Percentiles rank a stretch among this genome's conserved stretches.
Evolutionary conservation across 2,329 filamentous ascomycete genomes (phyloP).

Genomic region (Sarocladium kiliense): DNA sequence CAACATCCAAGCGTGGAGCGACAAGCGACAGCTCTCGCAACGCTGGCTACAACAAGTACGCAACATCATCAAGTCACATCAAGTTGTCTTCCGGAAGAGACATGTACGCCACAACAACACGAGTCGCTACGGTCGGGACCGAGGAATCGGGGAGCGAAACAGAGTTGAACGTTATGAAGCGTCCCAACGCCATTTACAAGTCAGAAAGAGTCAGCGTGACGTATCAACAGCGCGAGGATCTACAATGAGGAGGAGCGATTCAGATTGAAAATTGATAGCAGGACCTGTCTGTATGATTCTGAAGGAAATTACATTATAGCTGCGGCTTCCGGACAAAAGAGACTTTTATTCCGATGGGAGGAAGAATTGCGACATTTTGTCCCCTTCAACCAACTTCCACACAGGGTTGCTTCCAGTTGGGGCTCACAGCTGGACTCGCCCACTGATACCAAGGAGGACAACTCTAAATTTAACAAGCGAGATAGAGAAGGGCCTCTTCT

Average conservation of each 20-base stretch:
- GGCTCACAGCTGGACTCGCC: no score
- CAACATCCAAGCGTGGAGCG: slow-evolving; percentile 7
- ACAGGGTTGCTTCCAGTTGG: no score
- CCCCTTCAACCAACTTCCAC: no score
- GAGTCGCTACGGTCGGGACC: slow-evolving; percentile 8
- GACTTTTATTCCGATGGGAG: no score
- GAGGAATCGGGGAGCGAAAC: slow-evolving; percentile 16
- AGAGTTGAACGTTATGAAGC: slow-evolving; percentile 14
- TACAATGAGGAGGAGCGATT: no score
- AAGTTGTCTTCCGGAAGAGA: slow-evolving; percentile 17
- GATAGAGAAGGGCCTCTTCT: neutral
- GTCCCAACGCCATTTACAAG: slow-evolving; percentile 16
- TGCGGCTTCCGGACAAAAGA: no score
- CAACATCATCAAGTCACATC: slow-evolving; percentile 13
- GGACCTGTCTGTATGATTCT: no score
- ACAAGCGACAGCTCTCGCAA: neutral
- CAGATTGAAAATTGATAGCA: no score
- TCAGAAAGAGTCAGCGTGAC: slow-evolving; percentile 17
- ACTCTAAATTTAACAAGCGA: neutral
- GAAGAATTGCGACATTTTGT: no score
- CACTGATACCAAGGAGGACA: no score
- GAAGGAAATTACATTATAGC: no score
- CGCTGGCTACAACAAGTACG: slow-evolving; percentile 5
- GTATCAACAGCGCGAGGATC: slow-evolving; percentile 11
- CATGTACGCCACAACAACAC: slow-evolving; percentile 12